Evolutionary conservation across 2,329 filamentous ascomycete species (phyloP).

Genomic region (Penicillium sp.): DNA sequence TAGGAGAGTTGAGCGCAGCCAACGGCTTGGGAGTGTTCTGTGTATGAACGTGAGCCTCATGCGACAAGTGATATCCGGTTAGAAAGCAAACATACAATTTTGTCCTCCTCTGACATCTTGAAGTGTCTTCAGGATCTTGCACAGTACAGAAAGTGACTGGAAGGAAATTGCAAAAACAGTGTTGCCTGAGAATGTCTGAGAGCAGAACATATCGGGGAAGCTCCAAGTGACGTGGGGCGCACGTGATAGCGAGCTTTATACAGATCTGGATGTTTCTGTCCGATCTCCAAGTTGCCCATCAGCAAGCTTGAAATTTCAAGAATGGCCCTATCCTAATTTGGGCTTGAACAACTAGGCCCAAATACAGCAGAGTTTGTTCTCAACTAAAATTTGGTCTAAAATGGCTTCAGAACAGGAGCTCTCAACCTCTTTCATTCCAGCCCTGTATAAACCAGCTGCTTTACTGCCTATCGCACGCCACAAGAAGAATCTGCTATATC

Average conservation of each 20-base stretch:
- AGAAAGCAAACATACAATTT: constrained; percentile 27
- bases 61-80: constrained; percentile 7
- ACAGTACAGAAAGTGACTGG: constrained; percentile 1
- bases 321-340: background rate
- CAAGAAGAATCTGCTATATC: constrained; percentile 74
- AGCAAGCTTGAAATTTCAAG: constrained; percentile 7
- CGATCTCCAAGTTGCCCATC: background rate
- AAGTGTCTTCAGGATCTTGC: background rate
- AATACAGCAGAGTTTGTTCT: background rate
- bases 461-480: constrained; percentile 86
- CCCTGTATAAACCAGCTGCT: constrained; percentile 79
- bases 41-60: constrained; percentile 23
- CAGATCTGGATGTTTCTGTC: constrained; percentile 8
- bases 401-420: constrained; percentile 48
- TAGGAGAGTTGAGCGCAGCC: constrained; percentile 23
- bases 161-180: constrained; percentile 6
- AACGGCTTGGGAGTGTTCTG: constrained; percentile 39
- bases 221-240: constrained; percentile 28
- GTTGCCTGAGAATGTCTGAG: constrained; percentile 19
- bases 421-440: constrained; percentile 62
- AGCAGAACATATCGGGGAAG: constrained; percentile 21
- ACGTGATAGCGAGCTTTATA: constrained; percentile 26
- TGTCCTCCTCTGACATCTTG: constrained; percentile 40
- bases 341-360: background rate
- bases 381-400: constrained; percentile 5